Conservation (phyloP, 306 rosid genomes). For the Quercus parvula region DNA sequence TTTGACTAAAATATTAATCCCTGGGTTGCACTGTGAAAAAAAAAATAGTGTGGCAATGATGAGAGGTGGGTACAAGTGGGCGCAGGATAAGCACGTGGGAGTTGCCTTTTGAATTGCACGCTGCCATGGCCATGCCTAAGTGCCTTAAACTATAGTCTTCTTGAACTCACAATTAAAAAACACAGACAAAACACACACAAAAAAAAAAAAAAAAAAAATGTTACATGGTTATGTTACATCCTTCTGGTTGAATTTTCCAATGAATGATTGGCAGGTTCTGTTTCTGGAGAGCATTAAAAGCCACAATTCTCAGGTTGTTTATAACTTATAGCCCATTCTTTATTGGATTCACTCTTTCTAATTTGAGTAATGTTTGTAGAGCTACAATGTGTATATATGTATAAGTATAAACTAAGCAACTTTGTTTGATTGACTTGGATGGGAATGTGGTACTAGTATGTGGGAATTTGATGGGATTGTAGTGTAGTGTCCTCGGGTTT, state of each 20-base stretch:
- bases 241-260: conserved; percentile 25
- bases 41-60: conserved; percentile 50
- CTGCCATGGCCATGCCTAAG: conserved; percentile 47
- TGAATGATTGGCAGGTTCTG: conserved; percentile 42
- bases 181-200: not conserved
- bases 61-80: conserved; percentile 64
- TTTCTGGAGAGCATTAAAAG: conserved; percentile 29
- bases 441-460: conserved; percentile 11
- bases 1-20: conserved; percentile 55
- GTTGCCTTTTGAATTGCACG: conserved; percentile 70
- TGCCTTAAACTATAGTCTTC: conserved; percentile 29
- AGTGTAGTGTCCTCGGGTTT: not conserved
- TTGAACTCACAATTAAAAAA: conserved; percentile 18
- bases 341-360: conserved; percentile 23
- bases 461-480: conserved; percentile 47
- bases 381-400: not conserved
- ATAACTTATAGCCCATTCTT: conserved; percentile 2
- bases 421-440: conserved; percentile 14
- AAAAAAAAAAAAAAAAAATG: not conserved
- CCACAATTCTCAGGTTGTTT: conserved; percentile 19
- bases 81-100: conserved; percentile 92
- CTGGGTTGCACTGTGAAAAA: conserved; percentile 26
- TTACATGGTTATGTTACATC: conserved; percentile 16
- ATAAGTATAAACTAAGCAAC: not conserved
- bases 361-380: conserved; percentile 3